Evolutionary conservation across 179 eudicot genomes (phyloP), one percentile per base, ranked within the genome.

Genomic region (Patellifolia procumbens): DNA sequence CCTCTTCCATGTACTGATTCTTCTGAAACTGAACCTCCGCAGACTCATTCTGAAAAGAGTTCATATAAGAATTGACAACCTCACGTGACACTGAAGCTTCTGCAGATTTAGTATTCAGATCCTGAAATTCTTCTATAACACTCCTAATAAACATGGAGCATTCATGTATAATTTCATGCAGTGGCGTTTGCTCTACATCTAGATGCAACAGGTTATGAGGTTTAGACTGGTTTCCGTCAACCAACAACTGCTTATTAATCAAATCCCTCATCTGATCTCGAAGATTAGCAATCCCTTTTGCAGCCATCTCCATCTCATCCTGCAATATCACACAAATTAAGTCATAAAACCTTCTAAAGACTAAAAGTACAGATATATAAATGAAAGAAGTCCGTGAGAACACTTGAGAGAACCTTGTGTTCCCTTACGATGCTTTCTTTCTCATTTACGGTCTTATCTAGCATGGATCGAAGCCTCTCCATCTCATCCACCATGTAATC

Each of bases 221-320:
- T 59, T 76, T 78, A 72, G 79, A 69, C 61, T 66, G 80, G 80
- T 72, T 84, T 68, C 80, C 87, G 71, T 75, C 72, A 19, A 62
- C 55, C 74, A 73, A 35, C 37, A 79, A 76, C 77, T 82, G 88
- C 78, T 84, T 84, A 75, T 73, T 58, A 52, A 75, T 79, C 74
- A 86, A 85, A 80, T 78, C 85, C 82, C 86, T 83, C 85, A 92
- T 82, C 77, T 86, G 95, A 79, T 80, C 80, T 59, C 83, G 83
- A 80, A 93, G 88, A 75, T 87, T 77, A 65, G 82, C 79, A 68
- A 91, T 85, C 78, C 86, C 94, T 79, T 85, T 83, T 53, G 74
- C 72, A 76, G 89, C 79, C 89, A 79, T 86, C 67, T 83, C 87
- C 73, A 85, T 84, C 84, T 91, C 96, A 76, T 86, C 97, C 99